Evolutionary conservation across 2,329 filamentous ascomycete genomes (phyloP).

Genomic region (Aspergillus sp.): DNA sequence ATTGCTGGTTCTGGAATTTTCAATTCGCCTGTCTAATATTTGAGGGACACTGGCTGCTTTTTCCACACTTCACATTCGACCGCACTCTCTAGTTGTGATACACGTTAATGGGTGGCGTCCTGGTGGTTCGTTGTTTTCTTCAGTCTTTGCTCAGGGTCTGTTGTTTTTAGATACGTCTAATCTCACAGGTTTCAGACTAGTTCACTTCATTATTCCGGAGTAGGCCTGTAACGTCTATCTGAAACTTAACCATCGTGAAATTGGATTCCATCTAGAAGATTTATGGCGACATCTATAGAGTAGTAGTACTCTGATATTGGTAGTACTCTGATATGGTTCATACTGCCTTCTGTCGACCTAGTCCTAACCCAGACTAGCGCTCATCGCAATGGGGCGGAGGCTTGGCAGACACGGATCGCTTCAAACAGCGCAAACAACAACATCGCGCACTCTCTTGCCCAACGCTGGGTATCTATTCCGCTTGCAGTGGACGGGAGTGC

Average conservation of each 20-base stretch:
- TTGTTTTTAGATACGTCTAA: not conserved
- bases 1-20: conserved; percentile 6
- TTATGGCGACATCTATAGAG: no score
- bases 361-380: not conserved
- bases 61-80: not conserved
- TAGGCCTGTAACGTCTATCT: no score
- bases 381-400: not conserved
- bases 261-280: no score
- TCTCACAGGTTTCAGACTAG: not conserved
- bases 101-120: conserved; percentile 15
- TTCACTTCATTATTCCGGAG: no score
- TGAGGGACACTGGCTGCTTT: conserved; percentile 9
- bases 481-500: not conserved
- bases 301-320: no score
- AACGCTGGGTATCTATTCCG: not conserved
- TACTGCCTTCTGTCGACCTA: not conserved
- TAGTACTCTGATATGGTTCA: no score
- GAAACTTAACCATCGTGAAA: no score
- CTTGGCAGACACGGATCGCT: conserved; percentile 15
- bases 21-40: conserved; percentile 20
- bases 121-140: conserved; percentile 15
- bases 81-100: no score
- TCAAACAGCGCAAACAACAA: conserved; percentile 26
- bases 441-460: not conserved
- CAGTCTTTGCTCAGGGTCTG: not conserved